Evolutionary conservation across 768 basidiomycete genomes (phyloP).

Genomic region (Thelephora ganbajun): DNA sequence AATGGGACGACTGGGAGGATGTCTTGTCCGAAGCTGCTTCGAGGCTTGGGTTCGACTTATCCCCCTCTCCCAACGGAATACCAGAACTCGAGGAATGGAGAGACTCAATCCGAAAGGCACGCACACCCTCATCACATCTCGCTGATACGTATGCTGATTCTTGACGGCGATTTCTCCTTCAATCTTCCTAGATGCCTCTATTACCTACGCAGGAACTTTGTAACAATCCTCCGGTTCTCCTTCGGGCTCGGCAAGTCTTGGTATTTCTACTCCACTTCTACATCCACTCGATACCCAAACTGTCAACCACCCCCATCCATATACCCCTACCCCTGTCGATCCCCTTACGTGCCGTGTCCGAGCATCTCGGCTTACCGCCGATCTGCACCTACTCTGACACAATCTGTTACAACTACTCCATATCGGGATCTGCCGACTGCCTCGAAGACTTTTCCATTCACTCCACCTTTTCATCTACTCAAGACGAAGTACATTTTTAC

Average conservation of each 20-base stretch:
- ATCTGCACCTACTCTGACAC: background rate
- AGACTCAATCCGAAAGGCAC: background rate
- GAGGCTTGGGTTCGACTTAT: background rate
- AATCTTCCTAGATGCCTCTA: background rate
- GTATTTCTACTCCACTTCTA: background rate
- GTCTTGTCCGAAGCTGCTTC: background rate
- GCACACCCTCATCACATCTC: background rate
- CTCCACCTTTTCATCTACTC: background rate
- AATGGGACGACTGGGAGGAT: background rate
- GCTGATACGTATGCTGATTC: background rate
- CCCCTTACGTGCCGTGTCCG: background rate
- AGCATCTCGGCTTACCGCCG: background rate
- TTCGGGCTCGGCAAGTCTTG: background rate
- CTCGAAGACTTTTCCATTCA: background rate
- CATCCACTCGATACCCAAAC: background rate
- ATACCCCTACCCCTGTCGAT: background rate
- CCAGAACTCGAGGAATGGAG: background rate
- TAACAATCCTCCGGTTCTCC: background rate
- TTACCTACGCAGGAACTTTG: background rate
- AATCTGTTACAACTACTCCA: background rate
- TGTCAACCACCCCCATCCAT: background rate
- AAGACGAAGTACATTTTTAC: background rate
- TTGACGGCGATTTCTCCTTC: background rate
- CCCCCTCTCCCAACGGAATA: background rate
- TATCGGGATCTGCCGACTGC: background rate